phyloP scores from a whole-genome alignment of 2,329 filamentous ascomycete species.

The Microcyclospora tardicrescens region DNA sequence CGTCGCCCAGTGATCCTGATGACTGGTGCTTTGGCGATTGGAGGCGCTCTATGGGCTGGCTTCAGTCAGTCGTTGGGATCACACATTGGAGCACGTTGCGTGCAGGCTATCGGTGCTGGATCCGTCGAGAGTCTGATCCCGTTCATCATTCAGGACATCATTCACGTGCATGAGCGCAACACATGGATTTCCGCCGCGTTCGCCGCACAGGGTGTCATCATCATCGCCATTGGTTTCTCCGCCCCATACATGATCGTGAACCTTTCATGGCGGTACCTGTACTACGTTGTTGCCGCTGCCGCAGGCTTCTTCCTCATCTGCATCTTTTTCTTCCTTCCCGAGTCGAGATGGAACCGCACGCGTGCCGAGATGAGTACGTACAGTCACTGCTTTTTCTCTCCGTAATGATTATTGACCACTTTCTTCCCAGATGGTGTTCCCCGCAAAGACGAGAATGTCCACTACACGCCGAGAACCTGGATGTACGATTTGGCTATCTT shows the following conservation, averaged over 20 bases:
- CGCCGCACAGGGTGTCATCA: constrained; percentile 12
- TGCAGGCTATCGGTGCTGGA: constrained; percentile 17
- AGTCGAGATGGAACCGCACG: constrained; percentile 9
- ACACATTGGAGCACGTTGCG: constrained; percentile 16
- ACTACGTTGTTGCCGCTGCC: constrained; percentile 7
- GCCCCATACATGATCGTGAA: constrained; percentile 9
- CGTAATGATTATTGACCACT: neutral
- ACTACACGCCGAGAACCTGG: constrained; percentile 5
- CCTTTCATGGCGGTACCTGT: constrained; percentile 9
- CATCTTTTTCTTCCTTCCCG: constrained; percentile 9
- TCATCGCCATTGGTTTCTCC: constrained; percentile 11
- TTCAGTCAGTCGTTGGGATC: constrained; percentile 5
- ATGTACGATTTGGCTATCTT: constrained; percentile 7
- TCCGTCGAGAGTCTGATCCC: constrained; percentile 10
- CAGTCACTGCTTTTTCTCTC: neutral
- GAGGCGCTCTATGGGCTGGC: constrained; percentile 13
- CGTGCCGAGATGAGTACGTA: constrained; percentile 2
- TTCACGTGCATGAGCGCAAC: constrained; percentile 10
- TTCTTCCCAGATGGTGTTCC: neutral
- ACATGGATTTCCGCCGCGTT: constrained; percentile 9
- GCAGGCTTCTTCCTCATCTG: constrained; percentile 6
- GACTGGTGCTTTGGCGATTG: constrained; percentile 16
- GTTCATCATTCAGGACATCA: constrained; percentile 9
- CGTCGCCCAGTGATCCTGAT: constrained; percentile 19
- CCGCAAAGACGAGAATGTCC: neutral